These are phyloP conservation scores for Ogataea hybrid DNA, from an alignment of 1,139 yeast genomes.

Conservation along the genomic window DNA sequence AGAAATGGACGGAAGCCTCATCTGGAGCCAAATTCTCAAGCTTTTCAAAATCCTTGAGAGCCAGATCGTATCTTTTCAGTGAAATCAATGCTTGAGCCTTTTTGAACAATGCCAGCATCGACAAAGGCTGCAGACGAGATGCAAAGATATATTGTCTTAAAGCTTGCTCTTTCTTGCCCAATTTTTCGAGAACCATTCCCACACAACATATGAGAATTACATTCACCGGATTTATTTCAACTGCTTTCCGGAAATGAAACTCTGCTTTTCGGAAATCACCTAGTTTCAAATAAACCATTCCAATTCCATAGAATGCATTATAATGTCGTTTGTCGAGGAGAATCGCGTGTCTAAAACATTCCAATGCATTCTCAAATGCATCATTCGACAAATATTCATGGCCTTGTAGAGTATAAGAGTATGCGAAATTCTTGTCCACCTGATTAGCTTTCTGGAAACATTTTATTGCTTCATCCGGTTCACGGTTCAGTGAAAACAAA, in stretches of 20 bases:
- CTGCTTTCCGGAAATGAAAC: conserved; percentile 83
- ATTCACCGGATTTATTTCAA: conserved; percentile 85
- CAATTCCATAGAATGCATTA: conserved; percentile 94
- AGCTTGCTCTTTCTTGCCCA: conserved; percentile 69
- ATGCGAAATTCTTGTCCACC: conserved; percentile 63
- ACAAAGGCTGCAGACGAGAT: conserved; percentile 76
- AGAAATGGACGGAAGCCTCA: conserved; percentile 89
- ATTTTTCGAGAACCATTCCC: conserved; percentile 88
- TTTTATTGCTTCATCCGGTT: conserved; percentile 86
- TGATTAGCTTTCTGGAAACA: conserved; percentile 82
- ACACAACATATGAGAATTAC: conserved; percentile 89
- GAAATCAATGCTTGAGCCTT: conserved; percentile 80
- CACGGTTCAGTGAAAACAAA: conserved; percentile 76
- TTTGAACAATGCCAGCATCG: conserved; percentile 85
- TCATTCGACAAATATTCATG: conserved; percentile 90
- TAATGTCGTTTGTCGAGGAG: conserved; percentile 80
- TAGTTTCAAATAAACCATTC: conserved; percentile 86
- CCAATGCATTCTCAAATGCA: conserved; percentile 86
- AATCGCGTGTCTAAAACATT: conserved; percentile 77
- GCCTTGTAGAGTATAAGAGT: conserved; percentile 91
- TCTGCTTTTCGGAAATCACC: conserved; percentile 87
- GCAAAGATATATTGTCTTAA: conserved; percentile 83
- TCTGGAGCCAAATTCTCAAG: conserved; percentile 82
- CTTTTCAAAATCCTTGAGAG: conserved; percentile 70
- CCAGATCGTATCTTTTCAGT: conserved; percentile 67